Evolutionary conservation across 2,329 filamentous ascomycete species (phyloP).

Genomic region (Apiospora arundinis): DNA sequence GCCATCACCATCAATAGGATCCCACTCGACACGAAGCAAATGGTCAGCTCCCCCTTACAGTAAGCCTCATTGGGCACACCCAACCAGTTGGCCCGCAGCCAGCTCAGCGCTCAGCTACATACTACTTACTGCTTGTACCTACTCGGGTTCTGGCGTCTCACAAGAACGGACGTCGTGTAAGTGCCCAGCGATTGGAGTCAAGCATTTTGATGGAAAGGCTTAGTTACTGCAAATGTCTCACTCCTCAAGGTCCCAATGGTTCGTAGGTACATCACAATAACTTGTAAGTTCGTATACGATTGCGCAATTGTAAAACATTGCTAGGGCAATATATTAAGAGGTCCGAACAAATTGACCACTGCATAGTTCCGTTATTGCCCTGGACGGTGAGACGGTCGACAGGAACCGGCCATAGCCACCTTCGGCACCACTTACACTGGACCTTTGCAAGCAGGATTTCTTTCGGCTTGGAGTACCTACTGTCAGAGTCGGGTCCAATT

Average conservation of each 20-base stretch:
- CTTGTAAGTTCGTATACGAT: neutral
- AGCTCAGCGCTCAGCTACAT: no score
- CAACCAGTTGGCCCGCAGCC: neutral
- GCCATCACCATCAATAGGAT: neutral
- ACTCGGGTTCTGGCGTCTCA: neutral
- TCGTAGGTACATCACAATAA: neutral
- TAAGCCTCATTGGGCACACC: conserved; percentile 5
- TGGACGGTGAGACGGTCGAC: conserved; percentile 1
- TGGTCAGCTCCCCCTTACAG: conserved; percentile 11
- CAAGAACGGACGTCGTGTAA: conserved; percentile 5
- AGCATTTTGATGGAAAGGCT: conserved; percentile 18
- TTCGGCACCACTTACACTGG: conserved; percentile 9
- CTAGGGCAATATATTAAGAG: neutral
- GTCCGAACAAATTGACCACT: neutral
- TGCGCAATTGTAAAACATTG: neutral
- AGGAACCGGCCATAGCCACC: conserved; percentile 1
- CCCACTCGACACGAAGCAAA: neutral
- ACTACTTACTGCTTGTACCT: neutral
- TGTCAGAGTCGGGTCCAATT: neutral
- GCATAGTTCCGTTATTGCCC: neutral
- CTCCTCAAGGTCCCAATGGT: neutral
- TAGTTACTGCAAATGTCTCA: neutral
- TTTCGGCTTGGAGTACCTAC: neutral
- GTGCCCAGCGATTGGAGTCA: neutral
- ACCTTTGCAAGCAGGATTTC: neutral